A percentile compares a stretch with the other conserved stretches of the same genome.
Evolutionary conservation across 169 alveolate genomes (phyloP).

Genomic region (Babesia bovis): DNA sequence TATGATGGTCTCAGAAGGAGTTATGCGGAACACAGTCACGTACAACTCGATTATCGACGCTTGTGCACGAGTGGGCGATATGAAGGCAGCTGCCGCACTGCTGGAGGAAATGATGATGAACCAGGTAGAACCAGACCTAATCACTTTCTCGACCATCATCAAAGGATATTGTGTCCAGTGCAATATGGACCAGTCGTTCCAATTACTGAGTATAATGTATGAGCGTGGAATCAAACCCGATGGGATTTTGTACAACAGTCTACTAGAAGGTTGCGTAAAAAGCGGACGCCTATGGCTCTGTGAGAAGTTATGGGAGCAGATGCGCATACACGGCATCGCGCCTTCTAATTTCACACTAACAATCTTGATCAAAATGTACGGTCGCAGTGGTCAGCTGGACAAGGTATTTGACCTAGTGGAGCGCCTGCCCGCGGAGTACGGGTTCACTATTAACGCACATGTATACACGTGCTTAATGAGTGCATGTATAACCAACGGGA

Average conservation of each 20-base stretch:
- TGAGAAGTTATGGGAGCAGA: conserved; percentile 79
- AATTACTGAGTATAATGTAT: conserved; percentile 76
- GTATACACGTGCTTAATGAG: conserved; percentile 86
- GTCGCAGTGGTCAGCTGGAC: conserved; percentile 80
- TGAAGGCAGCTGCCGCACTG: conserved; percentile 82
- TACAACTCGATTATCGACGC: conserved; percentile 93
- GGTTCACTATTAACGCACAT: conserved; percentile 76
- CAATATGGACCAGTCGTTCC: conserved; percentile 83
- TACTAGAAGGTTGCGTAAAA: conserved; percentile 93
- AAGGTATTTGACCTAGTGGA: conserved; percentile 78
- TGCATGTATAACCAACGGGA: conserved; percentile 82
- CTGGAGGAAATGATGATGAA: conserved; percentile 82
- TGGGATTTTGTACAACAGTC: conserved; percentile 92
- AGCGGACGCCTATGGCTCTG: conserved; percentile 77
- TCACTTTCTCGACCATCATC: conserved; percentile 89
- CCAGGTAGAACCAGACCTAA: conserved; percentile 88
- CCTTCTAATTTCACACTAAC: conserved; percentile 85
- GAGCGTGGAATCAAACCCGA: conserved; percentile 85
- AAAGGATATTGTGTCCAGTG: conserved; percentile 91
- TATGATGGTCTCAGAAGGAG: conserved; percentile 78
- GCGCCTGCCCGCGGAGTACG: conserved; percentile 71
- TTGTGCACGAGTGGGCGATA: conserved; percentile 88
- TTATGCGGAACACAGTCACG: conserved; percentile 91
- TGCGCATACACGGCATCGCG: conserved; percentile 76
- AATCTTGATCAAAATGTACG: conserved; percentile 81